These are phyloP conservation scores for Solanum hybrid DNA, from an alignment of 305 asterid species.

Conservation along the genomic window DNA sequence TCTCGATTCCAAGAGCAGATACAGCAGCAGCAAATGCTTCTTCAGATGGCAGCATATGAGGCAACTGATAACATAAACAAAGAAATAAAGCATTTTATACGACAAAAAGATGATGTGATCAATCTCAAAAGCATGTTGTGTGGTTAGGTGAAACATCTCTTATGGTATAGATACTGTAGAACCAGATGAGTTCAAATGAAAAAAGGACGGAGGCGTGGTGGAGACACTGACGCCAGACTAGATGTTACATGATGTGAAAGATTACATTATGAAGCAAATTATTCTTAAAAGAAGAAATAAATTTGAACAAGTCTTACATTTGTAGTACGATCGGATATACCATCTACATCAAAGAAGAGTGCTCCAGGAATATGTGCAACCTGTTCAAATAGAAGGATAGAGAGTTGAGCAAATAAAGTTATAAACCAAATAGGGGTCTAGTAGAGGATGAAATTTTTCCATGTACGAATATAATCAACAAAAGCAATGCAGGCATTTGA, in stretches of 20 bases:
- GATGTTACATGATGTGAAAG: background rate
- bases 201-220: background rate
- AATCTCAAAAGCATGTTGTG: background rate
- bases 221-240: background rate
- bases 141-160: background rate
- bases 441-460: background rate
- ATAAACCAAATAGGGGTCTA: background rate
- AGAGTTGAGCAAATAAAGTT: background rate
- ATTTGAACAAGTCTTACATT: constrained; percentile 42
- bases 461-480: background rate
- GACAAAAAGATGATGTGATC: background rate
- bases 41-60: constrained; percentile 95
- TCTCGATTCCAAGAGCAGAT: constrained; percentile 94
- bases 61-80: constrained; percentile 43
- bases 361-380: constrained; percentile 98
- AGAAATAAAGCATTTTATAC: background rate
- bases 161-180: background rate
- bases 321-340: constrained; percentile 65
- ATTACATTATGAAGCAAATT: background rate
- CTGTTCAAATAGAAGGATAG: constrained; percentile 27
- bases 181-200: background rate
- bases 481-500: background rate
- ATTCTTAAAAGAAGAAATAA: background rate
- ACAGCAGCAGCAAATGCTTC: constrained; percentile 97
- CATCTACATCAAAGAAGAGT: constrained; percentile 94